Conservation (phyloP, 1,284 basidiomycete species). For the Tilletiaria anomala region DNA sequence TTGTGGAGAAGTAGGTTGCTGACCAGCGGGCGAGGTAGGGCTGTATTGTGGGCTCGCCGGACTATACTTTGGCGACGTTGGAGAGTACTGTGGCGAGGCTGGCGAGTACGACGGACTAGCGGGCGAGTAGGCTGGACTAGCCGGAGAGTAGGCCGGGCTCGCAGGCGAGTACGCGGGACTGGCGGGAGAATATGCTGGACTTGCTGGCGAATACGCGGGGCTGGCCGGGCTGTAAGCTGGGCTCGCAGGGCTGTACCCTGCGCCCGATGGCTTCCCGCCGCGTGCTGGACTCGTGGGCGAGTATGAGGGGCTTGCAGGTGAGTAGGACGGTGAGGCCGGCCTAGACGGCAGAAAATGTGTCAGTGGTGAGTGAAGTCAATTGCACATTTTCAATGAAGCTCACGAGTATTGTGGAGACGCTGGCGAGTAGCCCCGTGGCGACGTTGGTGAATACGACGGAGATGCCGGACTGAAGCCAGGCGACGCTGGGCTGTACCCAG, state of each 20-base stretch:
- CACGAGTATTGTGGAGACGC: too few species aligned
- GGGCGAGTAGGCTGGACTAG: slow-evolving; percentile 6
- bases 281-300: slow-evolving; percentile 1
- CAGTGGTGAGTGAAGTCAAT: too few species aligned
- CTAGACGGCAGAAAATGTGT: too few species aligned
- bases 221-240: slow-evolving; percentile 28
- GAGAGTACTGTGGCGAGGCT: slow-evolving; percentile 49
- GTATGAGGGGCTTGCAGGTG: slow-evolving; percentile 19
- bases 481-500: slow-evolving; percentile 47
- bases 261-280: slow-evolving; percentile 48
- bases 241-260: slow-evolving; percentile 40
- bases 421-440: slow-evolving; percentile 25
- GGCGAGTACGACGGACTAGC: slow-evolving; percentile 56
- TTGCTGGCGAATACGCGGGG: slow-evolving; percentile 4
- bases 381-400: too few species aligned
- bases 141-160: slow-evolving; percentile 31
- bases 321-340: slow-evolving; percentile 22
- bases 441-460: slow-evolving; percentile 32
- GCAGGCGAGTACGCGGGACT: slow-evolving; percentile 46
- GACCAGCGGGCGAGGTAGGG: neutral
- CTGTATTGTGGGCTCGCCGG: slow-evolving; percentile 20
- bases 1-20: too few species aligned
- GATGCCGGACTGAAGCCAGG: slow-evolving; percentile 31
- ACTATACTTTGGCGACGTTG: slow-evolving; percentile 37
- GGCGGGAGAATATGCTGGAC: slow-evolving; percentile 1